Evolutionary conservation across 2,329 filamentous ascomycete species (phyloP).

Genomic region (Pezicula neosporulosa): DNA sequence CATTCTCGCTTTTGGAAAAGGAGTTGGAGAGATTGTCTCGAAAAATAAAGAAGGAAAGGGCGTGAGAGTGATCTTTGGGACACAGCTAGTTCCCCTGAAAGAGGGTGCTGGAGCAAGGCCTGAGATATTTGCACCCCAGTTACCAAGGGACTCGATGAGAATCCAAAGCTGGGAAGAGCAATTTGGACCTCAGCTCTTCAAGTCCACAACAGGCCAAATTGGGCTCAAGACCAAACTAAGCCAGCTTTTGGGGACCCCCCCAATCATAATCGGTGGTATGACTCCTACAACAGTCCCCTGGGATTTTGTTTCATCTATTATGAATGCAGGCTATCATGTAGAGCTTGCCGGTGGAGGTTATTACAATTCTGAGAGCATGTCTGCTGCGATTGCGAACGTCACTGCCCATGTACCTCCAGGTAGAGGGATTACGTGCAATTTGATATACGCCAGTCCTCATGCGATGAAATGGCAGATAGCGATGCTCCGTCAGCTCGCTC

Average conservation of each 20-base stretch:
- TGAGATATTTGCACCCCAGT: slow-evolving; percentile 62
- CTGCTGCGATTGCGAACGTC: slow-evolving; percentile 77
- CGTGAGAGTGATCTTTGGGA: slow-evolving; percentile 35
- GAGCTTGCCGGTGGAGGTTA: slow-evolving; percentile 89
- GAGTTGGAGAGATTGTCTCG: slow-evolving; percentile 26
- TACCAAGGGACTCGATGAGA: slow-evolving; percentile 61
- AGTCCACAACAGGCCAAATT: background rate
- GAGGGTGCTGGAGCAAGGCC: slow-evolving; percentile 73
- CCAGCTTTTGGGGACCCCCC: slow-evolving; percentile 79
- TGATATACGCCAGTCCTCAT: slow-evolving; percentile 87
- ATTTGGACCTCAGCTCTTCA: slow-evolving; percentile 1
- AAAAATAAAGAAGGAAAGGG: slow-evolving; percentile 28
- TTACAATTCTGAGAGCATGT: slow-evolving; percentile 80
- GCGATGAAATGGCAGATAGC: slow-evolving; percentile 94
- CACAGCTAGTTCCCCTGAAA: slow-evolving; percentile 85
- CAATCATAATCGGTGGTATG: slow-evolving; percentile 91
- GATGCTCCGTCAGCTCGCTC: slow-evolving; percentile 72
- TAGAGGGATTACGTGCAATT: slow-evolving; percentile 82
- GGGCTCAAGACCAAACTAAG: too few relatives aligned
- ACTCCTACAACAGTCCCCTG: slow-evolving; percentile 84
- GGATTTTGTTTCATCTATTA: slow-evolving; percentile 91
- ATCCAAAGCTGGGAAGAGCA: background rate
- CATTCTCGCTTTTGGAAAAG: slow-evolving; percentile 31
- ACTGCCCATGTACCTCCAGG: slow-evolving; percentile 80
- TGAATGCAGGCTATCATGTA: slow-evolving; percentile 94